Base-by-base conservation (phyloP, 768 basidiomycete species). In the Mycena crocata region DNA sequence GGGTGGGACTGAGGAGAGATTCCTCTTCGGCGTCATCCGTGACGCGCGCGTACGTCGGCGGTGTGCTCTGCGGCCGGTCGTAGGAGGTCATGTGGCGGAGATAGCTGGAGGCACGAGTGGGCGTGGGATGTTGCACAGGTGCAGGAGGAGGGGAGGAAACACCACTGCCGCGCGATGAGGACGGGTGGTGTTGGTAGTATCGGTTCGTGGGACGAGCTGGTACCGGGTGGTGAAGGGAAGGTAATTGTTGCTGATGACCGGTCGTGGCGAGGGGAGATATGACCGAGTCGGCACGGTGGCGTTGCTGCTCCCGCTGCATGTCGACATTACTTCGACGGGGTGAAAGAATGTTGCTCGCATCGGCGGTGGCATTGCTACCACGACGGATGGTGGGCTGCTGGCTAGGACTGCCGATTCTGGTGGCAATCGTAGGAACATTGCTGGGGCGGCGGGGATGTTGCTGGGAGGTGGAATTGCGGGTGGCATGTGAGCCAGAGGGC, bases 1-100 rank as follows among this genome's bases (percentile, higher is more conserved):
- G 19, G 0, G 58, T 66, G 15, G 69, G 65, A 42, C 65, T 67
- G 46, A 70, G 65, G 34, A 70, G 65, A 1, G 69, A 70, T 46
- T 70, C 69, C 30, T 70, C 69, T 39, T 70, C 69, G 42, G 69
- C 62, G 44, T 64, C 69, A 49, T 70, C 69, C 39, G 62, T 70
- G 49, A 77, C 48, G 3, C 77, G 78, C 40, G 73, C 50, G 31
- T 76, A 74, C 8, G 79, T 70, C 17, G 78, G 75, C 15, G 75
- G 80, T 50, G 78, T 79, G 23, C 52, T 65, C 42, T 79, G 71
- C 9, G 72, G 64, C 13, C 72, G 69, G 24, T 70, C 72, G 51
- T 63, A 72, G 39, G 92, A 93, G 1, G 86, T 86, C 83, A 94
- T 92, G 74, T 93, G 91, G 34, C 92, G 87, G 14, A 94, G 85